phyloP scores from a whole-genome alignment of 2,329 filamentous ascomycete species.

The Phialophora verrucosa region DNA sequence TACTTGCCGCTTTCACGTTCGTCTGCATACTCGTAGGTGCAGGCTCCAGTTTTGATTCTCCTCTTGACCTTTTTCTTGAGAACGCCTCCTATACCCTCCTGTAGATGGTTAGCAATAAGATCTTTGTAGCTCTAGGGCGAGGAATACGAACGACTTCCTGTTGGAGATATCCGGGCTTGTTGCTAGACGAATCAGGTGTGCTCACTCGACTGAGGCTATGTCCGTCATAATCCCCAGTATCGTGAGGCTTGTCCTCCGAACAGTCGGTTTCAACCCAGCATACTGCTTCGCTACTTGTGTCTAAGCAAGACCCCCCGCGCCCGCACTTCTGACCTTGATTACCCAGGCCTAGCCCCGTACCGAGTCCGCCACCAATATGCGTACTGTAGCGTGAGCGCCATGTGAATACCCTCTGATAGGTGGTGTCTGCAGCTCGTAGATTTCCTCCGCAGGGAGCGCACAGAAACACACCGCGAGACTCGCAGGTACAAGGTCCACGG shows the following conservation, averaged over 20 bases:
- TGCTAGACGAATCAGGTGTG: conserved; percentile 41
- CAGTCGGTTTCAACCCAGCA: conserved; percentile 71
- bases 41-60: conserved; percentile 79
- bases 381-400: conserved; percentile 84
- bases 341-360: conserved; percentile 86
- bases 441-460: conserved; percentile 81
- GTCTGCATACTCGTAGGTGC: conserved; percentile 84
- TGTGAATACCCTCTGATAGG: conserved; percentile 75
- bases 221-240: conserved; percentile 49
- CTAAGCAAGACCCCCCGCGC: conserved; percentile 76
- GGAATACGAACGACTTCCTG: conserved; percentile 69
- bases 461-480: conserved; percentile 71
- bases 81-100: conserved; percentile 81
- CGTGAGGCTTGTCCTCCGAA: conserved; percentile 68
- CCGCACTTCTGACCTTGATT: conserved; percentile 88
- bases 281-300: conserved; percentile 75
- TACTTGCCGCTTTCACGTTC: conserved; percentile 70
- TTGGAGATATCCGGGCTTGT: conserved; percentile 73
- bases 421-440: conserved; percentile 63
- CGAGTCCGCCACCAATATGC: conserved; percentile 77
- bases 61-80: conserved; percentile 88
- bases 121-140: neutral
- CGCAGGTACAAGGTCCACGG: conserved; percentile 64
- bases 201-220: conserved; percentile 30
- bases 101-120: neutral